These are phyloP conservation scores for Ophiostoma ips DNA, from an alignment of 2,329 filamentous ascomycete species.

Conservation along the genomic window DNA sequence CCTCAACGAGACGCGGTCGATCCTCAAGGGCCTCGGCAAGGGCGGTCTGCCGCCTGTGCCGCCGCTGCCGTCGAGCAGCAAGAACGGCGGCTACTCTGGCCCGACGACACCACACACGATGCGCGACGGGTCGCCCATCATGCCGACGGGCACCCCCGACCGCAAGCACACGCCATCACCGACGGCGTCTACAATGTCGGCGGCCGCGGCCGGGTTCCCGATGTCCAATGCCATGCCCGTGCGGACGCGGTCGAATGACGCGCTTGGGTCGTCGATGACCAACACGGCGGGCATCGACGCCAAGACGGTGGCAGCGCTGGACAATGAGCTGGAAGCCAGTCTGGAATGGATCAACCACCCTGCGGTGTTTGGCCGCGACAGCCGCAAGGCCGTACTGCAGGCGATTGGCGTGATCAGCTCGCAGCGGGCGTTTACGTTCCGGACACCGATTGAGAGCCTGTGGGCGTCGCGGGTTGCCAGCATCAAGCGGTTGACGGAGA, in stretches of 20 bases:
- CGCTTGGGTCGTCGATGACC: constrained; percentile 37
- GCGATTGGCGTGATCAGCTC: constrained; percentile 94
- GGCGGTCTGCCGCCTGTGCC: constrained; percentile 85
- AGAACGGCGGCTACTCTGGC: constrained; percentile 26
- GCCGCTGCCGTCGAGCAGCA: constrained; percentile 31
- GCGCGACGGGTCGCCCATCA: constrained; percentile 30
- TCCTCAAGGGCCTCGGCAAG: constrained; percentile 90
- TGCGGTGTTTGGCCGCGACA: constrained; percentile 85
- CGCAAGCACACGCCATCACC: constrained; percentile 43
- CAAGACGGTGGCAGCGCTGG: constrained; percentile 69
- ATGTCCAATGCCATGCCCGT: constrained; percentile 26
- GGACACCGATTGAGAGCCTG: constrained; percentile 74
- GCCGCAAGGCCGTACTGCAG: constrained; percentile 87
- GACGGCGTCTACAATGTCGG: constrained; percentile 33
- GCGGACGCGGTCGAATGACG: constrained; percentile 41
- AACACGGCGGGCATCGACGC: constrained; percentile 61
- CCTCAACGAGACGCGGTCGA: constrained; percentile 83
- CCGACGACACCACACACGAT: constrained; percentile 36
- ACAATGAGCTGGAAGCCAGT: constrained; percentile 77
- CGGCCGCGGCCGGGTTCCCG: constrained; percentile 27
- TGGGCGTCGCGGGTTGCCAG: constrained; percentile 78
- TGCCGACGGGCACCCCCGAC: constrained; percentile 32
- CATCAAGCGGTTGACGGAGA: constrained; percentile 67
- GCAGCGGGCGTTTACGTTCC: constrained; percentile 85
- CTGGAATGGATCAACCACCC: constrained; percentile 98